Percentiles rank a stretch among this genome's conserved stretches.
phyloP scores from a whole-genome alignment of 345 rosid genomes.

The Citrus sinensis region DNA sequence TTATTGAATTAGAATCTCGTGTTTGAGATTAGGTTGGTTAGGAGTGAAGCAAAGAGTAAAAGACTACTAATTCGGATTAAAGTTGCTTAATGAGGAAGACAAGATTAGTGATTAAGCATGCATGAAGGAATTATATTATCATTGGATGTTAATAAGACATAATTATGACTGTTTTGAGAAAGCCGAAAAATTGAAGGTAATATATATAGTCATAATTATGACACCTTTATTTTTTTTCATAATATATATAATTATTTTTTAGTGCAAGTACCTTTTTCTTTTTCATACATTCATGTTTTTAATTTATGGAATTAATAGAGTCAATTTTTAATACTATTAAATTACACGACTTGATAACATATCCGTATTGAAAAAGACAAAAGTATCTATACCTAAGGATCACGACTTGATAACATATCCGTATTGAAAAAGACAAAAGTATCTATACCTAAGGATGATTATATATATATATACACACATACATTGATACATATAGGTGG shows the following conservation, averaged over 20 bases:
- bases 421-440: rapidly evolving
- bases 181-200: background rate
- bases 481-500: background rate
- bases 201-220: rapidly evolving
- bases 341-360: rapidly evolving
- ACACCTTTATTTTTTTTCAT: too few species aligned
- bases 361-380: rapidly evolving
- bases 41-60: background rate
- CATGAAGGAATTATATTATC: slow-evolving; percentile 15
- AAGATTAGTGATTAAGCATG: slow-evolving; percentile 13
- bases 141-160: slow-evolving; percentile 4
- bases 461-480: too few species aligned
- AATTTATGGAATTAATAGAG: rapidly evolving
- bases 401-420: rapidly evolving
- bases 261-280: rapidly evolving
- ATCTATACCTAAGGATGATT: too few species aligned
- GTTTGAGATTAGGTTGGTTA: background rate
- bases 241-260: too few species aligned
- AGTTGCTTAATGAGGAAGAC: slow-evolving; percentile 11
- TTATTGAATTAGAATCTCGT: background rate
- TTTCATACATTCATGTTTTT: too few species aligned
- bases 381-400: rapidly evolving
- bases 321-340: too few species aligned
- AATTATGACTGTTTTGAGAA: slow-evolving; percentile 3
- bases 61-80: background rate